Conservation (phyloP, 345 rosid species). For the Linum tenue region DNA sequence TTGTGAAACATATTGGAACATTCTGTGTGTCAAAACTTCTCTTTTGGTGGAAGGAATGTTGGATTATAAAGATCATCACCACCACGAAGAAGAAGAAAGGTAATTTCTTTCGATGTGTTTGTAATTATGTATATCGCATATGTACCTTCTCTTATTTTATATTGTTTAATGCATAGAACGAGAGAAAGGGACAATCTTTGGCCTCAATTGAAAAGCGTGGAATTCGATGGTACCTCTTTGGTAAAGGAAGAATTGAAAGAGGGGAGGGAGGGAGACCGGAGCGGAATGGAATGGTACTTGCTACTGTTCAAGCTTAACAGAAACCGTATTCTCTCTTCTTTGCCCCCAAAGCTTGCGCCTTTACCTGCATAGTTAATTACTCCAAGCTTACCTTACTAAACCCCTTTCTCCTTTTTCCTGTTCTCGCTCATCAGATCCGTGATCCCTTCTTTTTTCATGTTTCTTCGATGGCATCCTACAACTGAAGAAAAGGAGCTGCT, state of each 20-base stretch:
- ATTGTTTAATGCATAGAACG: no score
- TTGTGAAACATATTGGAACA: no score
- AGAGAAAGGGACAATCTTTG: background rate
- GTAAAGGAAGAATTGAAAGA: background rate
- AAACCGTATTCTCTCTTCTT: conserved; percentile 11
- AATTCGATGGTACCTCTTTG: conserved; percentile 29
- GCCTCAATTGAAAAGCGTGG: conserved; percentile 31
- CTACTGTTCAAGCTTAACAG: conserved; percentile 29
- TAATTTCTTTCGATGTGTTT: no score
- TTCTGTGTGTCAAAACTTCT: no score
- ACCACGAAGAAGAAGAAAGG: no score
- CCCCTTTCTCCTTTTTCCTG: background rate
- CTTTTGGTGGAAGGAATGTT: no score
- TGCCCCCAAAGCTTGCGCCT: background rate
- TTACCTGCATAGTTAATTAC: background rate
- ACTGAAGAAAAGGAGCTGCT: no score
- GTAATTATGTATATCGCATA: no score
- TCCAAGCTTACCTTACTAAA: background rate
- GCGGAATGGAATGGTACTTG: conserved; percentile 14
- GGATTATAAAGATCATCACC: no score
- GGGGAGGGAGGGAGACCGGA: conserved; percentile 13
- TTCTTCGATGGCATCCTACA: no score
- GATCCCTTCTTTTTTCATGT: no score
- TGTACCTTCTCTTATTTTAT: no score
- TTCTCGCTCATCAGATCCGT: background rate